phyloP scores from a whole-genome alignment of 1,284 basidiomycete genomes.

The Cerrena zonata region DNA sequence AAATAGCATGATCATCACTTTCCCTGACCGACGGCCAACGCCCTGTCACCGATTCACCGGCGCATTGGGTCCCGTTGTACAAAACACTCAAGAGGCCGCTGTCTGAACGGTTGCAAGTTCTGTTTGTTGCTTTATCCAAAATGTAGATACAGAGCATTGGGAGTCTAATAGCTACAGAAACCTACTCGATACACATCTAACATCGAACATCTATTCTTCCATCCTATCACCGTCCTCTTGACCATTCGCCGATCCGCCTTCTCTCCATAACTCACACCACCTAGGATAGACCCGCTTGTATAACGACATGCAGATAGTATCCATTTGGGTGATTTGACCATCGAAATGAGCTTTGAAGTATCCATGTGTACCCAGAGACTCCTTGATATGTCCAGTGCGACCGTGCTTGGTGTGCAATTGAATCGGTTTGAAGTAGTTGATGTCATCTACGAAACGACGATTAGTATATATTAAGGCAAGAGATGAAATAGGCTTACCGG shows the following conservation, averaged over 20 bases:
- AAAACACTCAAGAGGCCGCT: neutral
- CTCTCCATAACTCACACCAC: conserved; percentile 60
- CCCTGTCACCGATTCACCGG: neutral
- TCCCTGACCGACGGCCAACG: neutral
- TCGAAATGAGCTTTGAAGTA: conserved; percentile 98
- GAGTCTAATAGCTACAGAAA: neutral
- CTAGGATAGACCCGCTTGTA: conserved; percentile 90
- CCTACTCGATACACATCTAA: neutral
- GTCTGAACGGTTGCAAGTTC: neutral
- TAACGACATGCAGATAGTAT: conserved; percentile 84
- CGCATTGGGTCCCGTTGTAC: neutral
- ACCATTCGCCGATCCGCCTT: conserved; percentile 8
- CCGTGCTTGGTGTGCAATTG: conserved; percentile 92
- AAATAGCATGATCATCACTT: neutral
- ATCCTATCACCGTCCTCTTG: conserved; percentile 23
- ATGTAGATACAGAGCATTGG: neutral
- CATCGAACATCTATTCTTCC: conserved; percentile 25
- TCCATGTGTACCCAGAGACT: conserved; percentile 94
- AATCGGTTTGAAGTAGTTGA: conserved; percentile 89
- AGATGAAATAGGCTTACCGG: conserved; percentile 41
- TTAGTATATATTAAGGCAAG: neutral
- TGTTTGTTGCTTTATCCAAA: neutral
- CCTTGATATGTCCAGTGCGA: conserved; percentile 84
- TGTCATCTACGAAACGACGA: conserved; percentile 57
- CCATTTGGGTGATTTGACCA: conserved; percentile 93